Conservation (phyloP, 192 early-diverging fungal species). For the Funneliformis geosporum region DNA sequence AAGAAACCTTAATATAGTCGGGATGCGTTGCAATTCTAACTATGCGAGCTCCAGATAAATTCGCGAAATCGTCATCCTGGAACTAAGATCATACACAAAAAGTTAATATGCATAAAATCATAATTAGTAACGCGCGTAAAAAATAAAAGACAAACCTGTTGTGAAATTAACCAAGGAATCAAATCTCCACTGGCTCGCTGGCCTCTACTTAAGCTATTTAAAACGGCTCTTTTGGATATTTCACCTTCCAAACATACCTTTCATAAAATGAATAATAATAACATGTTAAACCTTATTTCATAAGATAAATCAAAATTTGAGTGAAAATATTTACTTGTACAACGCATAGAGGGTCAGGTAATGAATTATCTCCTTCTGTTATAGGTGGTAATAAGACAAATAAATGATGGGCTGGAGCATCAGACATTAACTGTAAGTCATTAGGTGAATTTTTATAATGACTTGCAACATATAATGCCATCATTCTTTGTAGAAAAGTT, state of each 20-base stretch:
- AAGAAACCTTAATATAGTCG: slow-evolving; percentile 72
- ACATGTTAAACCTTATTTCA: background rate
- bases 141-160: slow-evolving; percentile 57
- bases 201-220: slow-evolving; percentile 82
- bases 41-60: slow-evolving; percentile 90
- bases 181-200: slow-evolving; percentile 88
- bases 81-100: slow-evolving; percentile 44
- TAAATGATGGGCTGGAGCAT: slow-evolving; percentile 96
- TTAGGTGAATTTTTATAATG: slow-evolving; percentile 99
- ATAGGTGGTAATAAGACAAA: slow-evolving; percentile 95
- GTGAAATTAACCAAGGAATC: slow-evolving; percentile 96
- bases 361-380: slow-evolving; percentile 60
- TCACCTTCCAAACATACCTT: slow-evolving; percentile 93
- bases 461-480: slow-evolving; percentile 95
- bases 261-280: slow-evolving; percentile 3
- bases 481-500: slow-evolving; percentile 96
- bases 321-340: slow-evolving; percentile 45
- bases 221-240: slow-evolving; percentile 85
- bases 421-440: slow-evolving; percentile 95
- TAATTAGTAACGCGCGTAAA: background rate
- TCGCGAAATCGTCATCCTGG: slow-evolving; percentile 97
- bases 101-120: background rate
- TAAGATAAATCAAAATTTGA: background rate
- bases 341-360: slow-evolving; percentile 96
- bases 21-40: slow-evolving; percentile 98